A percentile compares a stretch with the other conserved stretches of the same genome.
Conservation (phyloP, 805 yeast genomes). For the Wickerhamomyces ciferrii region DNA sequence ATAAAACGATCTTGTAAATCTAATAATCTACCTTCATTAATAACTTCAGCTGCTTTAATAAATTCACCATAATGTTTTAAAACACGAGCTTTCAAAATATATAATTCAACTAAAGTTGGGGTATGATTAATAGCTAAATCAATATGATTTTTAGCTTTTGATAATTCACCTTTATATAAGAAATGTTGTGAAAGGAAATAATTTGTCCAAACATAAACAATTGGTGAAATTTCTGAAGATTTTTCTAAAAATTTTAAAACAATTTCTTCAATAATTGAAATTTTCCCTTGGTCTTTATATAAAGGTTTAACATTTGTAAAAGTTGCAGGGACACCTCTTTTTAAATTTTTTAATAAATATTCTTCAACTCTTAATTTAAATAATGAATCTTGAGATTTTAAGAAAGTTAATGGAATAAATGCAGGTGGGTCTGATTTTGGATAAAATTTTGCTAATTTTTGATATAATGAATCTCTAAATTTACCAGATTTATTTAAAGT, state of each 20-base stretch:
- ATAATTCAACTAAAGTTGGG: slow-evolving; percentile 81
- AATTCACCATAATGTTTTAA: slow-evolving; percentile 65
- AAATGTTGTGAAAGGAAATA: slow-evolving; percentile 79
- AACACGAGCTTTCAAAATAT: slow-evolving; percentile 75
- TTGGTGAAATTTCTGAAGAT: slow-evolving; percentile 26
- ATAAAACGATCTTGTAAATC: slow-evolving; percentile 91
- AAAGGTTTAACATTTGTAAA: slow-evolving; percentile 83
- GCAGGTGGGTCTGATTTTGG: slow-evolving; percentile 82
- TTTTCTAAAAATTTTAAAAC: slow-evolving; percentile 42
- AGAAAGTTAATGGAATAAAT: slow-evolving; percentile 71
- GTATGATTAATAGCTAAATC: slow-evolving; percentile 64
- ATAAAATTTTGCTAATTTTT: slow-evolving; percentile 59
- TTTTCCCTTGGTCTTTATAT: slow-evolving; percentile 39
- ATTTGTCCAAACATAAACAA: slow-evolving; percentile 55
- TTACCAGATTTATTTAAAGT: slow-evolving; percentile 39
- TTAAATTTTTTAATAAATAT: slow-evolving; percentile 59
- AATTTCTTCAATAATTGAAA: slow-evolving; percentile 41
- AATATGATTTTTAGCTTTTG: slow-evolving; percentile 49
- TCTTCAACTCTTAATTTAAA: slow-evolving; percentile 40
- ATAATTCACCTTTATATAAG: slow-evolving; percentile 48
- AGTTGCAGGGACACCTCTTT: slow-evolving; percentile 84
- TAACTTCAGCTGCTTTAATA: slow-evolving; percentile 53
- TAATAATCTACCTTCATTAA: slow-evolving; percentile 66
- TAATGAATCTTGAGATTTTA: slow-evolving; percentile 39
- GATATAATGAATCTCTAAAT: slow-evolving; percentile 56